Base-by-base conservation (phyloP, 208 protist genomes). In the Leptomonas seymouri region DNA sequence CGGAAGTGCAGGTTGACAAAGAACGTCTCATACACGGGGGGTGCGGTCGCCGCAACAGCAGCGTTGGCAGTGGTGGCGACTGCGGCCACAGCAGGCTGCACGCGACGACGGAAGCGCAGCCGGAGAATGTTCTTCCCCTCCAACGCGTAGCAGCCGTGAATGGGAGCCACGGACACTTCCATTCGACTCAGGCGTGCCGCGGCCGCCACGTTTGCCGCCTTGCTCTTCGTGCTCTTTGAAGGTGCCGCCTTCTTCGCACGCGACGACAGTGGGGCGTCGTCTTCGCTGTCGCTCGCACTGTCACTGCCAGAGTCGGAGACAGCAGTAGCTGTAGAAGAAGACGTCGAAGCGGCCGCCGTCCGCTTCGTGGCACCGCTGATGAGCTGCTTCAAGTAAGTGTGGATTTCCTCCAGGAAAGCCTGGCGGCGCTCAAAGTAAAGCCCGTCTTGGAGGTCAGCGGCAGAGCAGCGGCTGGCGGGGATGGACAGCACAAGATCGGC, bases 1-100 rank as follows among this genome's bases (percentile, higher is more conserved):
- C 85, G 86, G 65, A 93, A 84, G 67, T 93, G 85, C 7, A 96
- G 46, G 63, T 93, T 75, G 3, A 96, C 74, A 25, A 91, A 78
- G 50, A 93, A 86, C 27, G 76, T 74, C 53, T 93, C 86, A 45
- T 80, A 67, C 21, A 64, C 41, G 41, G 28, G 27, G 4, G 57
- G 23, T 3, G 54, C 25, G 15, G 23, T 44, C 1, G n/a, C 34
- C 5, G 36, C 28, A 50, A 34, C 45, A 51, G 41, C 27, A n/a
- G 48, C 49, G 48, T 20, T 46, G 23, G 45, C 30, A 30, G n/a
- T n/a, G n/a, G n/a, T n/a, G n/a, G n/a, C n/a, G n/a, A n/a, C n/a
- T n/a, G n/a, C n/a, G n/a, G n/a, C n/a, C n/a, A n/a, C n/a, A n/a
- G 62, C 31, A 21, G 64, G 45, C 31, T 53, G 36, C 27, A 51